Percentiles rank a stretch among this genome's conserved stretches.
Evolutionary conservation across 805 yeast genomes (phyloP).

Genomic region (Hanseniaspora clermontiae): DNA sequence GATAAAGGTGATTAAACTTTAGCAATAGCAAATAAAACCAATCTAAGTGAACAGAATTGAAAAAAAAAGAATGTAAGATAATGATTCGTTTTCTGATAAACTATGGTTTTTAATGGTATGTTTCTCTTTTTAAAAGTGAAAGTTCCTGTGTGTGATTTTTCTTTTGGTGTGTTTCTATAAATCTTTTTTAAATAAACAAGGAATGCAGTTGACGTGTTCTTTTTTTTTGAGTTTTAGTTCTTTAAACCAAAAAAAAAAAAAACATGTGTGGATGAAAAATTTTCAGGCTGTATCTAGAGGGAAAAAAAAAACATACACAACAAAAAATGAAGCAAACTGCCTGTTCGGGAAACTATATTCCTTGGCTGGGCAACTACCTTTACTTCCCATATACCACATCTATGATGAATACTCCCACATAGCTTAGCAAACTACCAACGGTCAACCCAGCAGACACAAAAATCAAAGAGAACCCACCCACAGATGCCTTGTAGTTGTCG

Average conservation of each 20-base stretch:
- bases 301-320: neutral
- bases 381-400: neutral
- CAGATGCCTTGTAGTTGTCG: conserved; percentile 70
- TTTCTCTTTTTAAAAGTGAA: too few relatives aligned
- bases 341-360: neutral
- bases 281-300: neutral
- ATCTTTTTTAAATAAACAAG: too few relatives aligned
- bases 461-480: conserved; percentile 84
- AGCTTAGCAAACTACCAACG: conserved; percentile 65
- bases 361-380: neutral
- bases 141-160: too few relatives aligned
- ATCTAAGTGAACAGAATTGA: too few relatives aligned
- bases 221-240: neutral
- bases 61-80: too few relatives aligned
- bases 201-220: conserved; percentile 1
- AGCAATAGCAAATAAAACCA: neutral
- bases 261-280: neutral
- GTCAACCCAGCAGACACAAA: conserved; percentile 69
- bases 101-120: too few relatives aligned
- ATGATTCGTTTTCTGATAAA: too few relatives aligned
- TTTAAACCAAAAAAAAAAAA: neutral
- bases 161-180: too few relatives aligned
- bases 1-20: neutral
- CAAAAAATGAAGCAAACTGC: too few relatives aligned
- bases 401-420: conserved; percentile 38